A percentile compares a stretch with the other conserved stretches of the same genome.
These are phyloP conservation scores for Cutaneotrichosporon sp. DNA, from an alignment of 1,284 basidiomycete species.

Conservation along the genomic window DNA sequence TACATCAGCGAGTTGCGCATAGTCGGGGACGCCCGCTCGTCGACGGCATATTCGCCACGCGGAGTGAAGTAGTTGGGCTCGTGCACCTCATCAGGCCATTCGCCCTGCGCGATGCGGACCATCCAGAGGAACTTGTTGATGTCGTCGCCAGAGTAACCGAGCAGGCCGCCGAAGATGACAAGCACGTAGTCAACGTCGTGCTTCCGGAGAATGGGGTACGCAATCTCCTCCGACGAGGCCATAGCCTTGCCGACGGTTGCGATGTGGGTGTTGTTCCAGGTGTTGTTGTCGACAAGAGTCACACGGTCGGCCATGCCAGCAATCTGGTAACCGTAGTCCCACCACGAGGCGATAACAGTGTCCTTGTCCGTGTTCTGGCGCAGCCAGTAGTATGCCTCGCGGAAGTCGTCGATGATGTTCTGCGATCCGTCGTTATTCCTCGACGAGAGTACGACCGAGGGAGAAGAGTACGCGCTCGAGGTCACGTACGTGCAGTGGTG, in stretches of 20 bases:
- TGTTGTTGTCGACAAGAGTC: conserved; percentile 93
- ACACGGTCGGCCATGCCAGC: conserved; percentile 92
- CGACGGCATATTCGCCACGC: conserved; percentile 90
- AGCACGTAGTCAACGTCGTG: conserved; percentile 99
- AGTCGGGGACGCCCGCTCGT: conserved; percentile 75
- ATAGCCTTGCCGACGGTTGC: conserved; percentile 97
- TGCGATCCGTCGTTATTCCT: conserved; percentile 75
- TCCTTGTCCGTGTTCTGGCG: conserved; percentile 89
- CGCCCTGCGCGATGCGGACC: conserved; percentile 95
- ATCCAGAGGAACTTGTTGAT: conserved; percentile 99
- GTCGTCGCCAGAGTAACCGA: conserved; percentile 98
- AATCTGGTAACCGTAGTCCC: conserved; percentile 99
- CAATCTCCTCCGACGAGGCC: conserved; percentile 87
- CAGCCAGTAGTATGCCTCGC: conserved; percentile 99
- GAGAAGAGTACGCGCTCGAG: conserved; percentile 90
- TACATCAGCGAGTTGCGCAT: conserved; percentile 98
- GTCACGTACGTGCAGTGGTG: conserved; percentile 97
- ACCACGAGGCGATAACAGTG: conserved; percentile 97
- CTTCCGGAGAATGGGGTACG: conserved; percentile 92
- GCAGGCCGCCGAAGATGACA: conserved; percentile 92
- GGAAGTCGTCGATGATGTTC: conserved; percentile 98
- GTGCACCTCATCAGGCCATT: conserved; percentile 97
- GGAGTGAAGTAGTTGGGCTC: conserved; percentile 91
- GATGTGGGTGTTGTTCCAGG: conserved; percentile 99
- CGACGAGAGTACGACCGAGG: conserved; percentile 90